Percentiles rank a stretch among this genome's conserved stretches.
Evolutionary conservation across 2,329 filamentous ascomycete genomes (phyloP).

Genomic region (Fusarium musae): DNA sequence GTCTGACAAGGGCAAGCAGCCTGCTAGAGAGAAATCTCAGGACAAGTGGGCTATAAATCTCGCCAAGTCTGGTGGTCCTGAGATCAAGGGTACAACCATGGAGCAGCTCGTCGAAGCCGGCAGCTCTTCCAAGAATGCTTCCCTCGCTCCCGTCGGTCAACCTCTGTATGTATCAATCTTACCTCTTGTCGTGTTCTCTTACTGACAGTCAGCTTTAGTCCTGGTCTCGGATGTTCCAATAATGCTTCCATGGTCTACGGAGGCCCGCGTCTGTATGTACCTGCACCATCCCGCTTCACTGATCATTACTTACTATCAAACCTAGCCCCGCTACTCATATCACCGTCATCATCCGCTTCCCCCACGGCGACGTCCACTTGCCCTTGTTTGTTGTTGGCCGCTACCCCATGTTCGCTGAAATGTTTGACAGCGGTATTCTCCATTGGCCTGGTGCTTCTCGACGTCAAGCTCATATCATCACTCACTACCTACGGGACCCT

Average conservation of each 20-base stretch:
- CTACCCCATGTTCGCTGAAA: background rate
- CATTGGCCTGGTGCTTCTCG: background rate
- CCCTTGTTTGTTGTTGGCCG: background rate
- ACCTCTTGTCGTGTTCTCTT: too few species aligned
- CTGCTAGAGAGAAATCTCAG: background rate
- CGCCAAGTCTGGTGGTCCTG: background rate
- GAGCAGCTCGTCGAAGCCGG: background rate
- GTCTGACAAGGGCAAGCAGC: background rate
- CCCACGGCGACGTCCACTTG: background rate
- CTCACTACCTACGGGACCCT: background rate
- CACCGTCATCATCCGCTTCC: background rate
- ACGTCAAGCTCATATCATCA: background rate
- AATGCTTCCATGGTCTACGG: background rate
- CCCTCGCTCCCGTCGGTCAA: rapidly evolving
- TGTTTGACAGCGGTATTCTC: background rate
- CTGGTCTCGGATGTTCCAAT: background rate
- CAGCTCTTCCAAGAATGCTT: background rate
- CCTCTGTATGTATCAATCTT: background rate
- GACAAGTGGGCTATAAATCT: background rate
- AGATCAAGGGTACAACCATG: background rate
- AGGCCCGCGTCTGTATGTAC: background rate
- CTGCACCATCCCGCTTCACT: too few species aligned
- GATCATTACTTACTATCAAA: background rate
- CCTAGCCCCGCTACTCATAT: background rate
- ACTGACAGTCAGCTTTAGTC: background rate